Percentiles rank a stretch among this genome's conserved stretches.
phyloP scores from a whole-genome alignment of 345 rosid genomes.

The Euphorbia peplus region DNA sequence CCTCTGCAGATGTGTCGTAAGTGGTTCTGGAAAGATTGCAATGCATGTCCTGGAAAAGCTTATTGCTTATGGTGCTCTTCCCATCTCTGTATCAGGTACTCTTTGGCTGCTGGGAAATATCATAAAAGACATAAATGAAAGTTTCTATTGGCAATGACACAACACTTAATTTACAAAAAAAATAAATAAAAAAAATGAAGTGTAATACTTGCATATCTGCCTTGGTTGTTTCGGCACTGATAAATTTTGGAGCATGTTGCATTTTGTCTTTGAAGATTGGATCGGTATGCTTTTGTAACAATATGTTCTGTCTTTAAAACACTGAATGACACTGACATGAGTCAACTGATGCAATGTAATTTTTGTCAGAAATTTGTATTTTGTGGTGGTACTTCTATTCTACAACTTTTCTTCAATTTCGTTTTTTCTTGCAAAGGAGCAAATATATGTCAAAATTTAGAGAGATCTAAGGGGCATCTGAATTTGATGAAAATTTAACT shows the following conservation, averaged over 20 bases:
- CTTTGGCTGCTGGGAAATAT: conserved; percentile 6
- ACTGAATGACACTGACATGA: neutral
- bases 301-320: no score
- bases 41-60: conserved; percentile 98
- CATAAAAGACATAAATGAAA: neutral
- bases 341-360: neutral
- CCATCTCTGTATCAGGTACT: conserved; percentile 84
- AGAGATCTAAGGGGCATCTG: neutral
- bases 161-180: neutral
- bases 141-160: neutral
- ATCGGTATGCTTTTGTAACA: no score
- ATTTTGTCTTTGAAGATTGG: no score
- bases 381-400: neutral
- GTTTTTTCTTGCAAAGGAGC: neutral
- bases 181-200: no score
- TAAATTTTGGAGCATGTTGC: neutral
- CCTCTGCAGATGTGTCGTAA: conserved; percentile 73
- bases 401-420: neutral
- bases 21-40: conserved; percentile 98
- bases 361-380: neutral
- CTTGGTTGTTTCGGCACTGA: neutral
- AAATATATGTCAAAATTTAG: neutral
- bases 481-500: neutral
- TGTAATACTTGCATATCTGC: neutral
- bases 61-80: conserved; percentile 90